Conservation (phyloP, 179 eudicot species). For the Drosera spatulata region DNA sequence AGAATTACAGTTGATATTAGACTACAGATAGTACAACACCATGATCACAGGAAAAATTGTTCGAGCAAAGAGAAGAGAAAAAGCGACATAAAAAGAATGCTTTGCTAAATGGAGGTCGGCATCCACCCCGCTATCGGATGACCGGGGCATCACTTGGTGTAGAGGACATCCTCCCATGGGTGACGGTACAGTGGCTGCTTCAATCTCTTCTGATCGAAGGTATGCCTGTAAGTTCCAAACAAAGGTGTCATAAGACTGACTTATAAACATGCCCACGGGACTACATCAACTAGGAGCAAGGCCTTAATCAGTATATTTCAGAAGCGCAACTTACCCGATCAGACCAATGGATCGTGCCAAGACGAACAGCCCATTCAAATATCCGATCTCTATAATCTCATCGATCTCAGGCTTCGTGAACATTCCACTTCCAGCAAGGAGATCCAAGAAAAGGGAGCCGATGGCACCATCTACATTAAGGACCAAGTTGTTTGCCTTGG, state of each 20-base stretch:
- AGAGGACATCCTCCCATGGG: slow-evolving; percentile 99
- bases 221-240: slow-evolving; percentile 54
- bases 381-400: slow-evolving; percentile 88
- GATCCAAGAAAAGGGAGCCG: slow-evolving; percentile 93
- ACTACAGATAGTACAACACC: slow-evolving; percentile 4
- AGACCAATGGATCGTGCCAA: slow-evolving; percentile 95
- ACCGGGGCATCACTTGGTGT: slow-evolving; percentile 63
- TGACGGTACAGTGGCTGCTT: slow-evolving; percentile 99
- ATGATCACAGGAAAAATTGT: slow-evolving; percentile 11
- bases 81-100: slow-evolving; percentile 4
- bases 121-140: slow-evolving; percentile 5
- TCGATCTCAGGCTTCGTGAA: slow-evolving; percentile 90
- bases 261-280: neutral
- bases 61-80: slow-evolving; percentile 5
- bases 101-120: slow-evolving; percentile 9
- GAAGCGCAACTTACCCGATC: slow-evolving; percentile 64
- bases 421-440: slow-evolving; percentile 95
- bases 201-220: slow-evolving; percentile 97
- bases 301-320: neutral
- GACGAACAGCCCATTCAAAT: slow-evolving; percentile 91
- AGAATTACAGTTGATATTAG: too few species aligned
- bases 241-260: neutral
- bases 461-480: slow-evolving; percentile 96
- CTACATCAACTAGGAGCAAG: neutral
- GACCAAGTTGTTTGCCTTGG: slow-evolving; percentile 92